Conservation (phyloP, 805 yeast genomes). For the Teunomyces atbi region DNA sequence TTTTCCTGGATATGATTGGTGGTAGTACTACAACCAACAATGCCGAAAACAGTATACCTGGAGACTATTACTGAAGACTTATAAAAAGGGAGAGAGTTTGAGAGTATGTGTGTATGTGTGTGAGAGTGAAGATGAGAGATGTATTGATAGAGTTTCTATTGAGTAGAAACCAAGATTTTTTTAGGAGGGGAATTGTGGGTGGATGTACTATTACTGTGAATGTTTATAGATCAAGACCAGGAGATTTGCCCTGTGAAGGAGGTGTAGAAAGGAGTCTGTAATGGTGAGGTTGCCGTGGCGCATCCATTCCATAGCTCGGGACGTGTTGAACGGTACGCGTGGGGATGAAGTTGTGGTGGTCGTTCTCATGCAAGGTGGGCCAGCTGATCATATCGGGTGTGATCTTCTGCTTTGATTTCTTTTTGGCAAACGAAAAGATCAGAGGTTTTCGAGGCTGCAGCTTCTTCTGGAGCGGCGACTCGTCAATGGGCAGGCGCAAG, state of each 20-base stretch:
- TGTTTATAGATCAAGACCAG: slow-evolving; percentile 2
- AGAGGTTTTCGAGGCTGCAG: not conserved
- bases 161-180: not conserved
- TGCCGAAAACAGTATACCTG: not conserved
- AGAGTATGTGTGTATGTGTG: not conserved
- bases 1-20: slow-evolving; percentile 18
- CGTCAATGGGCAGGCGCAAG: not conserved
- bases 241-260: not conserved
- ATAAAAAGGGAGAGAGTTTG: not conserved
- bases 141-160: not conserved
- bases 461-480: not conserved
- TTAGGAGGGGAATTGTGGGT: not conserved
- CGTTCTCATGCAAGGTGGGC: not conserved
- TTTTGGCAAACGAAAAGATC: not conserved
- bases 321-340: not conserved
- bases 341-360: not conserved
- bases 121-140: not conserved
- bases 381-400: slow-evolving; percentile 1
- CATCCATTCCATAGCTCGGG: not conserved
- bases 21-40: slow-evolving; percentile 4
- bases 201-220: slow-evolving; percentile 3
- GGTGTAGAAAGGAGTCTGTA: not conserved
- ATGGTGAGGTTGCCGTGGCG: not conserved
- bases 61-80: not conserved
- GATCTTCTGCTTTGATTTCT: not conserved